These are phyloP conservation scores for Auriscalpium vulgare DNA, from an alignment of 768 basidiomycete genomes.

Conservation along the genomic window DNA sequence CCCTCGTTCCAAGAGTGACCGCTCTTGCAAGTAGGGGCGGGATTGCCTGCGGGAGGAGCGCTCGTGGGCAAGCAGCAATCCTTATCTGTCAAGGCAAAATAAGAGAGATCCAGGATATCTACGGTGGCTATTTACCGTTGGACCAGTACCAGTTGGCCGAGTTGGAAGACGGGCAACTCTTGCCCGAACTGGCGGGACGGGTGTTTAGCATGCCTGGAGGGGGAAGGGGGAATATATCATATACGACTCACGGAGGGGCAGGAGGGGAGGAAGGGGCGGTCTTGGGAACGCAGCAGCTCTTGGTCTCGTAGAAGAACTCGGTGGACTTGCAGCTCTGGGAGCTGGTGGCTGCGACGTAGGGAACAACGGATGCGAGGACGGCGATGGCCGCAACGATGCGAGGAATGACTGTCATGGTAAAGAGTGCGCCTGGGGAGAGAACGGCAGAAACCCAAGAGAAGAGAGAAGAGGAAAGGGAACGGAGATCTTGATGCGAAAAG, in stretches of 20 bases:
- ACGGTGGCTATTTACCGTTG: background rate
- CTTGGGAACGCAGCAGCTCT: constrained; percentile 7
- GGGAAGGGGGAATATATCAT: too few relatives aligned
- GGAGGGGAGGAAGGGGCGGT: constrained; percentile 29
- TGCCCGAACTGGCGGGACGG: background rate
- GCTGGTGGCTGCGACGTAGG: constrained; percentile 23
- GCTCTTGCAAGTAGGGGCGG: constrained; percentile 5
- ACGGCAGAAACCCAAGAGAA: constrained; percentile 20
- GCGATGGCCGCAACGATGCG: constrained; percentile 24
- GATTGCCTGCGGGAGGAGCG: constrained; percentile 5
- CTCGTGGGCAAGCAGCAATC: constrained; percentile 14
- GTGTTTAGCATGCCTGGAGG: too few relatives aligned
- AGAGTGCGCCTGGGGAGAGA: constrained; percentile 24
- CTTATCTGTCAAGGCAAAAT: background rate
- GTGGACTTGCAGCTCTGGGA: constrained; percentile 19
- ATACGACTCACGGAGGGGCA: constrained; percentile 25
- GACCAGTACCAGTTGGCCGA: constrained; percentile 4
- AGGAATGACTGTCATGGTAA: constrained; percentile 29
- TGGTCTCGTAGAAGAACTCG: constrained; percentile 9
- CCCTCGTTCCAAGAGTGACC: constrained; percentile 9
- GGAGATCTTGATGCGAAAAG: background rate
- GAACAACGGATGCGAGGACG: constrained; percentile 28
- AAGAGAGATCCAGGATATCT: background rate
- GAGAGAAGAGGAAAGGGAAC: constrained; percentile 18
- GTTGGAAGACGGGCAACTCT: constrained; percentile 8